phyloP scores from a whole-genome alignment of 345 rosid genomes.

The Arabidopsis thaliana region TAIR10.1 NC_003076.8:25728001-25728500 shows the following conservation, averaged over 20 bases:
- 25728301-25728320: slow-evolving; percentile 92
- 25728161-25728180: slow-evolving; percentile 98
- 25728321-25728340: slow-evolving; percentile 99
- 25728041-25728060: slow-evolving; percentile 88
- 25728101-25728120: slow-evolving; percentile 89
- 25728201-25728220: slow-evolving; percentile 97
- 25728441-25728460: slow-evolving; percentile 62
- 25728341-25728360: slow-evolving; percentile 90
- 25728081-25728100: slow-evolving; percentile 96
- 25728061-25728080: slow-evolving; percentile 89
- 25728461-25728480: slow-evolving; percentile 65
- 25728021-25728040: slow-evolving; percentile 69
- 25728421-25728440: slow-evolving; percentile 75
- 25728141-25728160: slow-evolving; percentile 99
- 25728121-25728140: slow-evolving; percentile 86
- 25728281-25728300: slow-evolving; percentile 98
- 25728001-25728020: slow-evolving; percentile 65
- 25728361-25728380: slow-evolving; percentile 87
- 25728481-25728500: slow-evolving; percentile 94
- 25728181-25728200: slow-evolving; percentile 95
- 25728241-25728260: slow-evolving; percentile 81
- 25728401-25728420: slow-evolving; percentile 63
- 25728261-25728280: slow-evolving; percentile 96
- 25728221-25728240: slow-evolving; percentile 96
- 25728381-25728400: slow-evolving; percentile 47